Conservation (phyloP, 1,284 basidiomycete genomes). For the Ceraceosorus guamensis region DNA sequence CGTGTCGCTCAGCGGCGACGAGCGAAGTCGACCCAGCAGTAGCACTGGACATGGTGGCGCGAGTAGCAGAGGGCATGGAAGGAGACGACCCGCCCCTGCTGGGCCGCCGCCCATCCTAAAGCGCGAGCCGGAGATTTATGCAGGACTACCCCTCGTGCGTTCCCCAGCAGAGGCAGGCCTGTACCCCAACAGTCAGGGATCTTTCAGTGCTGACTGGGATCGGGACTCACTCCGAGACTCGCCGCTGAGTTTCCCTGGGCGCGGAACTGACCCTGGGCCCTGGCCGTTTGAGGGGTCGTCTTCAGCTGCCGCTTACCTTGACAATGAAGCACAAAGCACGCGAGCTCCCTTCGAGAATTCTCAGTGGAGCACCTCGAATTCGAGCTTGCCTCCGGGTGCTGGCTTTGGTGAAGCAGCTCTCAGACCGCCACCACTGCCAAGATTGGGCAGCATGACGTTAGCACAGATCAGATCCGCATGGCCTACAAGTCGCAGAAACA, state of each 20-base stretch:
- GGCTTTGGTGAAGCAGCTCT: conserved; percentile 4
- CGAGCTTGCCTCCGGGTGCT: conserved; percentile 1
- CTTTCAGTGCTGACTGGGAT: too few species aligned
- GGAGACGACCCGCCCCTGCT: background rate
- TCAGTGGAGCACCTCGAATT: conserved; percentile 9
- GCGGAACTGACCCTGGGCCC: background rate
- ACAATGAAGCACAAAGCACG: too few species aligned
- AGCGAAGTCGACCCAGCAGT: too few species aligned
- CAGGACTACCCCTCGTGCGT: conserved; percentile 16
- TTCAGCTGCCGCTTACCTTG: too few species aligned
- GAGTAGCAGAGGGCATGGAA: too few species aligned
- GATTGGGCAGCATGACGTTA: background rate
- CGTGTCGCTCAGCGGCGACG: too few species aligned
- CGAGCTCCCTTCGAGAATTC: background rate
- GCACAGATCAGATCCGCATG: background rate
- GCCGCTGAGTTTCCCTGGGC: background rate
- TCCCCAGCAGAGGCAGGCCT: conserved; percentile 16
- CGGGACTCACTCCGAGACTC: too few species aligned
- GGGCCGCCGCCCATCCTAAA: conserved; percentile 32
- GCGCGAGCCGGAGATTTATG: conserved; percentile 22
- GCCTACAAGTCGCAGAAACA: conserved; percentile 1
- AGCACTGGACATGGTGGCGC: too few species aligned
- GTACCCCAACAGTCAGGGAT: background rate
- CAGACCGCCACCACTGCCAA: background rate
- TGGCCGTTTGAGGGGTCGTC: background rate